These are phyloP conservation scores for Leishmania tropica DNA, from an alignment of 208 protist species.

Conservation along the genomic window DNA sequence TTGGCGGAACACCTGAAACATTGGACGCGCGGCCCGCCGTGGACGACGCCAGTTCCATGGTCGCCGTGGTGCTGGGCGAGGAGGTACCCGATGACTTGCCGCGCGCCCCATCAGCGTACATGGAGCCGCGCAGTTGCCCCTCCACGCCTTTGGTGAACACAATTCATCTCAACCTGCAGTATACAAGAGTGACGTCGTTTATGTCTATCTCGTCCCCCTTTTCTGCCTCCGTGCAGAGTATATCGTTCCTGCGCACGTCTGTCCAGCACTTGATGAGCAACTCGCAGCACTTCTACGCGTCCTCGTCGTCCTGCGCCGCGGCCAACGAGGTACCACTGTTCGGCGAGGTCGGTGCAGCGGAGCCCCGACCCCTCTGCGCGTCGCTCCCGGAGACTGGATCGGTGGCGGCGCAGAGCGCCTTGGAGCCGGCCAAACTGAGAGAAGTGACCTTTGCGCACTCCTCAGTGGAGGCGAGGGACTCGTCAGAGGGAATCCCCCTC, in stretches of 20 bases:
- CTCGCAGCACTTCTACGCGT: conserved; percentile 14
- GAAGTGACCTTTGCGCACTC: neutral
- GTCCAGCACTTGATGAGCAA: neutral
- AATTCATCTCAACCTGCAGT: conserved; percentile 34
- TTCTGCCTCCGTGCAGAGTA: conserved; percentile 15
- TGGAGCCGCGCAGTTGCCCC: conserved; percentile 1
- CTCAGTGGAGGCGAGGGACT: too few relatives aligned
- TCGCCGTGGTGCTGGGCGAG: conserved; percentile 19
- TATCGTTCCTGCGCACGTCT: conserved; percentile 5
- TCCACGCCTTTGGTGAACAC: conserved; percentile 18
- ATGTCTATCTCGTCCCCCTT: conserved; percentile 40
- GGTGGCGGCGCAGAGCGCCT: neutral
- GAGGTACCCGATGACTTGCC: conserved; percentile 25
- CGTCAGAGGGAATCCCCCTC: neutral
- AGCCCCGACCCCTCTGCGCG: neutral
- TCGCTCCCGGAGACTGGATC: neutral
- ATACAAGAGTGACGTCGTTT: conserved; percentile 16
- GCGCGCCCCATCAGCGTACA: neutral
- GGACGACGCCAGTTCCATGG: conserved; percentile 7
- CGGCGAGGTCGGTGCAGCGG: neutral
- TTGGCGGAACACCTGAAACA: neutral
- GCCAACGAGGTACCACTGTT: neutral
- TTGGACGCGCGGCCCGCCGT: neutral
- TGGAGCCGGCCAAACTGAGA: neutral
- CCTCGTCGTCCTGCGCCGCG: neutral